Conservation (phyloP, 2,329 filamentous ascomycete species). For the Trichophaea hybrida region DNA sequence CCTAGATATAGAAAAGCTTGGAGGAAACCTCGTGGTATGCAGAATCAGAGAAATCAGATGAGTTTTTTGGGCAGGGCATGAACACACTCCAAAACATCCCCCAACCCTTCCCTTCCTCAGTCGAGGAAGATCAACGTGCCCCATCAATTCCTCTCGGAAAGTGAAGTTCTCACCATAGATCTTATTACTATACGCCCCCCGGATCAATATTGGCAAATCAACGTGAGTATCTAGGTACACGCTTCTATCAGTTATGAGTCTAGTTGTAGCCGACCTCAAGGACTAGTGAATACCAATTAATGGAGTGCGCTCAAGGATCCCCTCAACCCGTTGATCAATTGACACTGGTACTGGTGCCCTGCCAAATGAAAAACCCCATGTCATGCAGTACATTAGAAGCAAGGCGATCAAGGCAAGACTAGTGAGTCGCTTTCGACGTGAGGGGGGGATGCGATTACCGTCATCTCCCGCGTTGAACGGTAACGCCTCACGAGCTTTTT, state of each 20-base stretch:
- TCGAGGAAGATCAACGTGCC: constrained; percentile 67
- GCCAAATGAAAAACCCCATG: background rate
- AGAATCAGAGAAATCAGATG: constrained; percentile 51
- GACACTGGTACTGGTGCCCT: background rate
- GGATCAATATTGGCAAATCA: constrained; percentile 64
- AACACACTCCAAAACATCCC: constrained; percentile 87
- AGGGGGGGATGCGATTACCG: background rate
- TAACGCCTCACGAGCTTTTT: too few species aligned
- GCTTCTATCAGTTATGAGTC: background rate
- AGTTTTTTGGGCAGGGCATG: constrained; percentile 45
- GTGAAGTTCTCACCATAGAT: constrained; percentile 63
- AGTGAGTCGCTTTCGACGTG: background rate
- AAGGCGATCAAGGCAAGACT: background rate
- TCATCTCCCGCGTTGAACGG: too few species aligned
- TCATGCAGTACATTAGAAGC: background rate
- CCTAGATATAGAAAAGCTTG: too few species aligned
- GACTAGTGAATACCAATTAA: constrained; percentile 16
- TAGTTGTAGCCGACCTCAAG: background rate
- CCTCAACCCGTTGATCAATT: constrained; percentile 16
- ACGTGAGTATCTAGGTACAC: constrained; percentile 17
- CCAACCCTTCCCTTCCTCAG: constrained; percentile 57
- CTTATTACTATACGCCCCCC: constrained; percentile 54
- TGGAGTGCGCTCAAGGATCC: constrained; percentile 18
- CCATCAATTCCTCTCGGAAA: constrained; percentile 53
- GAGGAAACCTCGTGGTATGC: constrained; percentile 7